Evolutionary conservation across 1,139 yeast species (phyloP).

Genomic region (Blastobotrys arbuscula): DNA sequence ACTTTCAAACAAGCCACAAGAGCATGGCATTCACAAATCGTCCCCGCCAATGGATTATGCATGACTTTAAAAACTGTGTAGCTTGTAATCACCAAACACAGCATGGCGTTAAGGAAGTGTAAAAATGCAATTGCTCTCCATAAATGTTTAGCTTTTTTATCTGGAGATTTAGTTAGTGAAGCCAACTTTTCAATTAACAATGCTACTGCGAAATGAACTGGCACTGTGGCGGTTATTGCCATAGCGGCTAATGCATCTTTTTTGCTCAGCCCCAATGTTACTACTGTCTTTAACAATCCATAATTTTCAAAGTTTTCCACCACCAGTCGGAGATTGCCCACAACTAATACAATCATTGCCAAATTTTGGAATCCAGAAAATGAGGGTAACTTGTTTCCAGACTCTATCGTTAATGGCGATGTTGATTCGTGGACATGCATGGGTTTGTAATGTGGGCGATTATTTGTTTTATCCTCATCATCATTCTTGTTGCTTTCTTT

Average conservation of each 20-base stretch:
- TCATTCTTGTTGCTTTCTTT: not conserved
- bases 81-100: slow-evolving; percentile 32
- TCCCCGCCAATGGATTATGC: slow-evolving; percentile 41
- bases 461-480: not conserved
- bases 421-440: slow-evolving; percentile 19
- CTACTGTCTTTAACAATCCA: slow-evolving; percentile 33
- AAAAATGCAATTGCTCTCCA: slow-evolving; percentile 33
- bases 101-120: slow-evolving; percentile 34
- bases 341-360: slow-evolving; percentile 35
- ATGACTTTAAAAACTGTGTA: slow-evolving; percentile 33
- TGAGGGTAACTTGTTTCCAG: slow-evolving; percentile 18
- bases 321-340: slow-evolving; percentile 38
- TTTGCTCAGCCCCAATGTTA: slow-evolving; percentile 32
- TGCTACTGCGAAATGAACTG: slow-evolving; percentile 36
- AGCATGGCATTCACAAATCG: slow-evolving; percentile 38
- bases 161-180: not conserved
- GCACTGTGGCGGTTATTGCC: slow-evolving; percentile 30
- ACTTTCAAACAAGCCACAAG: slow-evolving; percentile 39
- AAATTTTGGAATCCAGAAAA: slow-evolving; percentile 39
- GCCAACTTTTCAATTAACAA: slow-evolving; percentile 33
- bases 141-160: slow-evolving; percentile 19
- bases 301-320: slow-evolving; percentile 36
- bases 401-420: slow-evolving; percentile 23
- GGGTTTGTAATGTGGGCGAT: slow-evolving; percentile 21
- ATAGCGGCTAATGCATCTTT: slow-evolving; percentile 29